Percentiles rank a stretch among this genome's conserved stretches.
phyloP scores from a whole-genome alignment of 257 asterid species.

The Salvia miltiorrhiza region DNA sequence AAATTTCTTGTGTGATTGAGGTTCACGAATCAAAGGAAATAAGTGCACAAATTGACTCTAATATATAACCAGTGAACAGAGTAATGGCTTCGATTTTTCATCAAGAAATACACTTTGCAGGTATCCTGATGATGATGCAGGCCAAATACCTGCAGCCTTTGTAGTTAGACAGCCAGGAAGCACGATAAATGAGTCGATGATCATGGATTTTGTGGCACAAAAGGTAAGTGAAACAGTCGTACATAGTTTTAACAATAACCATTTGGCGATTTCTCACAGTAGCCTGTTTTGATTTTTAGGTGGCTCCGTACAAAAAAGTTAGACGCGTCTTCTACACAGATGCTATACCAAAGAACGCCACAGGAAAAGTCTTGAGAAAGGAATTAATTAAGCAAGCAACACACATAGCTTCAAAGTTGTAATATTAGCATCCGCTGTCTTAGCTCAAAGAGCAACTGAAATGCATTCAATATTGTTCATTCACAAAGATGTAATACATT shows the following conservation, averaged over 20 bases:
- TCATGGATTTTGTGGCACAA: conserved; percentile 47
- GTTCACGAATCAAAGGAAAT: not conserved
- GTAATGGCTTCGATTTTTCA: not conserved
- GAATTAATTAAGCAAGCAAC: conserved; percentile 42
- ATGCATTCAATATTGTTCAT: not conserved
- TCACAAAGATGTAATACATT: too few relatives aligned
- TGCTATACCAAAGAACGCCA: conserved; percentile 51
- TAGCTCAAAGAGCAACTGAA: not conserved
- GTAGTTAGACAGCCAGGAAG: conserved; percentile 44
- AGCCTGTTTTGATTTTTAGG: conserved; percentile 30
- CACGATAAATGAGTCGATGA: conserved; percentile 24
- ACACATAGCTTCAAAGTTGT: conserved; percentile 37
- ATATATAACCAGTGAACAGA: too few relatives aligned
- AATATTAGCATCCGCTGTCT: not conserved
- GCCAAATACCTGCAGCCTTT: conserved; percentile 56
- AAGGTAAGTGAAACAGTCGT: conserved; percentile 29
- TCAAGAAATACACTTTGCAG: conserved; percentile 25
- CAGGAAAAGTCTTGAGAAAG: conserved; percentile 54
- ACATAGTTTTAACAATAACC: not conserved
- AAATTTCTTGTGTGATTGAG: not conserved
- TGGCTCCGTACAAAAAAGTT: conserved; percentile 56
- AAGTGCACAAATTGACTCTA: not conserved
- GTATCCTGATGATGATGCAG: conserved; percentile 58
- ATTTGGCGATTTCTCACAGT: conserved; percentile 1
- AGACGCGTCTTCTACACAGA: conserved; percentile 39